These are phyloP conservation scores for Umbellularia californica DNA, from an alignment of 164 flowering plant species.

Conservation along the genomic window DNA sequence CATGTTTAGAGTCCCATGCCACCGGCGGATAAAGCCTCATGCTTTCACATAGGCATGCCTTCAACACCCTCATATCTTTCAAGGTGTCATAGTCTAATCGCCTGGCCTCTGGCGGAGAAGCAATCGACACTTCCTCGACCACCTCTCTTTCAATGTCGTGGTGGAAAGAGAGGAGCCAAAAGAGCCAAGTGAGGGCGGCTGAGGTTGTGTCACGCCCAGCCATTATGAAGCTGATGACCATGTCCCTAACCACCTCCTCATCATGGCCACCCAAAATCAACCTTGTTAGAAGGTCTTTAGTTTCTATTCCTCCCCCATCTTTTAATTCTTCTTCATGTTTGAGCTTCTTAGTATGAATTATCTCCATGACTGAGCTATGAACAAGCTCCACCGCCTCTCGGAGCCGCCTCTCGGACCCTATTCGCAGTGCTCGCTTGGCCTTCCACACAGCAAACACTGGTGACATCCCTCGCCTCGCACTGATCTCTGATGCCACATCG, in stretches of 20 bases:
- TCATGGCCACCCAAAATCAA: conserved; percentile 37
- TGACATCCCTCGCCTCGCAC: conserved; percentile 47
- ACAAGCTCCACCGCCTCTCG: conserved; percentile 30
- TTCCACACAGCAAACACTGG: conserved; percentile 53
- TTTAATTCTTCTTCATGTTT: neutral
- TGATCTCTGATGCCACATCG: conserved; percentile 48
- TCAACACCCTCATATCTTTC: conserved; percentile 41
- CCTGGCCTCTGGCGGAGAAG: neutral
- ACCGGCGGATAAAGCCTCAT: conserved; percentile 80
- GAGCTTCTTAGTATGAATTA: conserved; percentile 32
- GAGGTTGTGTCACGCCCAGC: conserved; percentile 84
- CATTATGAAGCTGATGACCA: conserved; percentile 71
- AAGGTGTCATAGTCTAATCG: conserved; percentile 29
- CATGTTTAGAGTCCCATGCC: conserved; percentile 80
- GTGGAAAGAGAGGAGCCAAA: conserved; percentile 21
- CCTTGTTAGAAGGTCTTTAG: conserved; percentile 43
- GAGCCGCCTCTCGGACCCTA: conserved; percentile 56
- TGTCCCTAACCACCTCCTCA: conserved; percentile 50
- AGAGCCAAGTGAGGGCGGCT: conserved; percentile 78
- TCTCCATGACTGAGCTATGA: conserved; percentile 33
- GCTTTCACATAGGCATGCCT: conserved; percentile 58
- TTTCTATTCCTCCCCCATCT: neutral
- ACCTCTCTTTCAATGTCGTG: conserved; percentile 19
- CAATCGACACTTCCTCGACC: conserved; percentile 18
- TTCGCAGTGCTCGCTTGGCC: conserved; percentile 33